A percentile compares a stretch with the other conserved stretches of the same genome.
phyloP scores from a whole-genome alignment of 225 moss, liverwort and hornwort genomes.

The Pseudisothecium myosuroides region DNA sequence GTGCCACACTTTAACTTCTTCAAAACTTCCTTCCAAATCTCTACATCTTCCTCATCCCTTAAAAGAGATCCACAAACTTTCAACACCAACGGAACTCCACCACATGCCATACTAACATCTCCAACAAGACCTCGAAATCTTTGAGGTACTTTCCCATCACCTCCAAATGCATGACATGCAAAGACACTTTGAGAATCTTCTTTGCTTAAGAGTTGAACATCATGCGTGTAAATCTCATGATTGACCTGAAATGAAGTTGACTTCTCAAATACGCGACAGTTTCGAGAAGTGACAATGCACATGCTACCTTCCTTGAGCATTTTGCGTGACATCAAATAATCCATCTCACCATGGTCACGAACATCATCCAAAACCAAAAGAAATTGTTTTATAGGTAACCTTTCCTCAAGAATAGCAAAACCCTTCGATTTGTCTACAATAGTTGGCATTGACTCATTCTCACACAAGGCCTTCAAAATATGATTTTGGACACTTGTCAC shows the following conservation, averaged over 20 bases:
- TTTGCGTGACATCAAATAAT: neutral
- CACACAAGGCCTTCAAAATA: too few species aligned
- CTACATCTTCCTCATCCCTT: neutral
- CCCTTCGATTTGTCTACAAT: neutral
- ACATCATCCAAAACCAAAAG: neutral
- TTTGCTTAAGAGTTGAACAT: neutral
- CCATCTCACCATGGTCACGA: neutral
- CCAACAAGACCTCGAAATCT: too few species aligned
- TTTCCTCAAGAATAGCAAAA: neutral
- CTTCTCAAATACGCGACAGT: neutral
- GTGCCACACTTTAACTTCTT: neutral
- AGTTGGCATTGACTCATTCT: too few species aligned
- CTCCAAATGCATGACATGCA: neutral
- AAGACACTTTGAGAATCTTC: neutral
- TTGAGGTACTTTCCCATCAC: too few species aligned
- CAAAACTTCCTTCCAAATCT: neutral
- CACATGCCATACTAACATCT: too few species aligned
- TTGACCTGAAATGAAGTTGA: too few species aligned
- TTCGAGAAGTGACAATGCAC: neutral
- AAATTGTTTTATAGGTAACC: accelerated
- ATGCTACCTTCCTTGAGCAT: neutral
- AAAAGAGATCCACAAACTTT: neutral
- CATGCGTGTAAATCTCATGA: neutral
- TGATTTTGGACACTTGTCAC: too few species aligned
- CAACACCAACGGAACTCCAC: too few species aligned